Evolutionary conservation across 129 eudicot species (phyloP), one percentile per base, ranked within the genome.

Genomic region (Deinandra increscens): DNA sequence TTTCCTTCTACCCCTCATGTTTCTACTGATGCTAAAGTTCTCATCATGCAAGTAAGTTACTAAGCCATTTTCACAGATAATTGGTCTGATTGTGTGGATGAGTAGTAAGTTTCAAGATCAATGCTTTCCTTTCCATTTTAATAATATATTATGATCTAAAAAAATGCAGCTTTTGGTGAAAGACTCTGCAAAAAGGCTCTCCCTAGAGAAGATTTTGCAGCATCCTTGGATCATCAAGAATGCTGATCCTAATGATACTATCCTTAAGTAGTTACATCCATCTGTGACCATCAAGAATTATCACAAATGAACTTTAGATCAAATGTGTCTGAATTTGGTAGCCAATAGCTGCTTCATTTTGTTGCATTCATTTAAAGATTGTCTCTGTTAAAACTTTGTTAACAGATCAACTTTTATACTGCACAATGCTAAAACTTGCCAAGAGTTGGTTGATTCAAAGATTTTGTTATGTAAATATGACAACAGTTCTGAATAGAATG

Each of bases 211-310:
- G 84, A 93, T 93, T 42, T 50, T 93, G 78, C 78, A 84, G 80
- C 98, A 89, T 75, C 87, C 98, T 73, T 93, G 98, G 98, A 89
- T 93, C 58, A 68, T 83, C 36, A 66, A 66, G 80, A 89, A 93
- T 80, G 97, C 88, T 19, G 81, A 84, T 58, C 85, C 88, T 14
- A 70, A 31, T 14, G 89, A 88, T 56, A 73, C 72, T 46, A 82
- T 84, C 77, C 31, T 75, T 17, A 74, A 74, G 20, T 83, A 54
- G 18, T 48, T 73, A 55, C 53, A 17, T 64, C 12, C 4, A 31
- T 13, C 20, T 12, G 42, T 66, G 22, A 17, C 45, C 17, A 33
- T 53, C 23, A 65, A 44, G 63, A 68, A 17, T 31, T 29, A 75
- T 44, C 34, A 59, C 11, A 58, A 36, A n/a, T 48, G 34, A 23